These are phyloP conservation scores for Cercospora sp. DNA, from an alignment of 2,329 filamentous ascomycete species.

Conservation along the genomic window DNA sequence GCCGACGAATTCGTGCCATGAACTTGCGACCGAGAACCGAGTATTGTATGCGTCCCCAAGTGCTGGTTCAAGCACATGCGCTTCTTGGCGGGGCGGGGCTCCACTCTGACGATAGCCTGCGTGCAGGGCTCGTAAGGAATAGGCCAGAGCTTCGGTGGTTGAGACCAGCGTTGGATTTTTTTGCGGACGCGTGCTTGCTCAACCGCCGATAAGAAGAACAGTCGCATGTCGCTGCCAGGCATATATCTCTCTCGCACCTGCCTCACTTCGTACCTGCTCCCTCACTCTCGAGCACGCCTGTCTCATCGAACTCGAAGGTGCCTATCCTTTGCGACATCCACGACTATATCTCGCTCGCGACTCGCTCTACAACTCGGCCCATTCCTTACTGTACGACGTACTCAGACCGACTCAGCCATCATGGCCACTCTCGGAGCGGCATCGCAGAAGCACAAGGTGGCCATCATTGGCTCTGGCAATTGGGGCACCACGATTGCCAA, in stretches of 20 bases:
- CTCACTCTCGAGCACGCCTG: neutral
- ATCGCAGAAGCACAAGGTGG: slow-evolving; percentile 83
- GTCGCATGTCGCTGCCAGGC: neutral
- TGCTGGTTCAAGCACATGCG: neutral
- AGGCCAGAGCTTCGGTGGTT: slow-evolving; percentile 3
- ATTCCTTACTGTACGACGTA: too few species aligned
- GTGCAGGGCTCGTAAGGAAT: neutral
- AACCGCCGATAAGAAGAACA: neutral
- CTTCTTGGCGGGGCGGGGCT: neutral
- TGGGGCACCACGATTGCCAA: slow-evolving; percentile 98
- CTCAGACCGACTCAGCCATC: slow-evolving; percentile 1
- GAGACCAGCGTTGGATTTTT: neutral
- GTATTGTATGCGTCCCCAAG: neutral
- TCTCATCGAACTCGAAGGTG: neutral
- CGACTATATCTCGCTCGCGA: neutral
- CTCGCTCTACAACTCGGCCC: neutral
- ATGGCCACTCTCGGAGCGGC: slow-evolving; percentile 55
- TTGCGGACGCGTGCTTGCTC: neutral
- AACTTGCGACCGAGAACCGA: neutral
- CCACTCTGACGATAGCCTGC: neutral
- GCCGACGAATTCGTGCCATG: neutral
- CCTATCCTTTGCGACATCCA: neutral
- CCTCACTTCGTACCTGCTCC: neutral
- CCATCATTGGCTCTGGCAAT: slow-evolving; percentile 92
- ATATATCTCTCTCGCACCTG: neutral